Conservation (phyloP, 2,329 filamentous ascomycete species). For the Cordyceps farinosa region DNA sequence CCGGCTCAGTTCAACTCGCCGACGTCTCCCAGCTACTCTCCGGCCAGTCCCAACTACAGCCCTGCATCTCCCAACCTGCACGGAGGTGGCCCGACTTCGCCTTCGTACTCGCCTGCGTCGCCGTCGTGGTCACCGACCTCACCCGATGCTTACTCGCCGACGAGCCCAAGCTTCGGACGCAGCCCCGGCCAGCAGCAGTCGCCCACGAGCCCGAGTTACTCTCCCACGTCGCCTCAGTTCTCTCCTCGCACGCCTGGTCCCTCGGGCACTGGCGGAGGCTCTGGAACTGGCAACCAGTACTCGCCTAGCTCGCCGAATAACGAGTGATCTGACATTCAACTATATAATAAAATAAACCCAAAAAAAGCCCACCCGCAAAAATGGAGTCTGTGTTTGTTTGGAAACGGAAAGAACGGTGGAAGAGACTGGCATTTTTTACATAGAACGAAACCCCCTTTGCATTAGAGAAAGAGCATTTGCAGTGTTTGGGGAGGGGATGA, state of each 20-base stretch:
- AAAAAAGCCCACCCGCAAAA: not conserved
- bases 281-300: constrained; percentile 37
- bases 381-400: constrained; percentile 9
- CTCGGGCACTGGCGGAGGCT: constrained; percentile 23
- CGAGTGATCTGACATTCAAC: constrained; percentile 25
- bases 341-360: not conserved
- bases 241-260: constrained; percentile 42
- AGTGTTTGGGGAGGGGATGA: not conserved
- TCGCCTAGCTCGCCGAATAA: constrained; percentile 39
- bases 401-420: constrained; percentile 3
- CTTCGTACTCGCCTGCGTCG: constrained; percentile 66
- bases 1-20: constrained; percentile 71
- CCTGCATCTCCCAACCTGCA: constrained; percentile 60
- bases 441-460: constrained; percentile 15
- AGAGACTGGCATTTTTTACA: constrained; percentile 9
- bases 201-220: constrained; percentile 69
- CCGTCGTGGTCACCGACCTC: constrained; percentile 78
- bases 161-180: constrained; percentile 57
- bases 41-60: constrained; percentile 68
- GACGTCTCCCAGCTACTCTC: constrained; percentile 69
- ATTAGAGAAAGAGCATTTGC: constrained; percentile 13
- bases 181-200: constrained; percentile 54
- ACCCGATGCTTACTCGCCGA: constrained; percentile 59
- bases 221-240: constrained; percentile 54
- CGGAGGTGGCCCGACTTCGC: constrained; percentile 46